Percentiles rank a stretch among this genome's conserved stretches.
Conservation (phyloP, 169 alveolate species). For the Toxoplasma gondii region DNA sequence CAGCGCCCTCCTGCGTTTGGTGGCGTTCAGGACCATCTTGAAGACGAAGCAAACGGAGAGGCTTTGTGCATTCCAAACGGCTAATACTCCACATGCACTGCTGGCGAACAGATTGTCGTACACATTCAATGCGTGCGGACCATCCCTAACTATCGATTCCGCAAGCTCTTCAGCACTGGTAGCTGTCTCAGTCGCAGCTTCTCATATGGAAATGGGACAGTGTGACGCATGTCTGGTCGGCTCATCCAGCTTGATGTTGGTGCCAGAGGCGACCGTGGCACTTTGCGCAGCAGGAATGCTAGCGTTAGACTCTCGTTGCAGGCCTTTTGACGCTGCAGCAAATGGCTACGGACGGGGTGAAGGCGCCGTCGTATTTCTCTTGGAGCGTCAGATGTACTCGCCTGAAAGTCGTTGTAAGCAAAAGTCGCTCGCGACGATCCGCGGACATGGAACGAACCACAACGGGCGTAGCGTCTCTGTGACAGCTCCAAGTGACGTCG, state of each 20-base stretch:
- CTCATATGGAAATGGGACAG: conserved; percentile 46
- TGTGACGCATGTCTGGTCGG: conserved; percentile 77
- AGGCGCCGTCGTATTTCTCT: conserved; percentile 72
- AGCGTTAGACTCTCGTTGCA: conserved; percentile 72
- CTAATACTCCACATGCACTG: conserved; percentile 67
- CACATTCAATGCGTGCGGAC: conserved; percentile 74
- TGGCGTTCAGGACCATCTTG: not conserved
- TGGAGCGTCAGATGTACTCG: conserved; percentile 22
- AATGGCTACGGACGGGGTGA: conserved; percentile 79
- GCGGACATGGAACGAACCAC: conserved; percentile 75
- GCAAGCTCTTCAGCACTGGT: conserved; percentile 77
- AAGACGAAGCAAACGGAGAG: conserved; percentile 20
- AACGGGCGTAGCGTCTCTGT: conserved; percentile 73
- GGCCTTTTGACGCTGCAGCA: conserved; percentile 78
- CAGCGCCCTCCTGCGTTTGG: not conserved
- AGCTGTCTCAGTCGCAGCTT: conserved; percentile 72
- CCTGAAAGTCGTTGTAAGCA: not conserved
- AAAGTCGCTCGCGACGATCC: conserved; percentile 66
- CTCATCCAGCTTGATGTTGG: conserved; percentile 72
- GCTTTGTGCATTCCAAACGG: conserved; percentile 10
- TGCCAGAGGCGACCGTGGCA: conserved; percentile 75
- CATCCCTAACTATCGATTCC: conserved; percentile 77
- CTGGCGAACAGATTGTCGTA: conserved; percentile 76
- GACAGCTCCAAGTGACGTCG: conserved; percentile 78
- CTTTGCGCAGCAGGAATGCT: conserved; percentile 78